These are phyloP conservation scores for Pythium apleroticum DNA, from an alignment of 352 stramenopile species.

Conservation along the genomic window DNA sequence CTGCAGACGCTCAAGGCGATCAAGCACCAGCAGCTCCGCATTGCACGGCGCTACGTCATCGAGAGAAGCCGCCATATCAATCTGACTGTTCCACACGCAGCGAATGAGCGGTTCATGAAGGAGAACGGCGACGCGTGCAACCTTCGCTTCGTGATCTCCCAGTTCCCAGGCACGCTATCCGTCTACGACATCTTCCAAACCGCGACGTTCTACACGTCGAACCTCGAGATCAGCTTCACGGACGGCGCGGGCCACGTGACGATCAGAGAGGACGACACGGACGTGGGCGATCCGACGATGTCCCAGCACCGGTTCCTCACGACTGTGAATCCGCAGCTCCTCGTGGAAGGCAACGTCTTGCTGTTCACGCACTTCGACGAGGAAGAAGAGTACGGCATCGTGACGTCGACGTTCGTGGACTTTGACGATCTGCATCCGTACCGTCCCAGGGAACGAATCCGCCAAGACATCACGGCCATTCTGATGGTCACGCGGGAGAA, in stretches of 20 bases:
- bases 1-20: constrained; percentile 32
- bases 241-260: constrained; percentile 21
- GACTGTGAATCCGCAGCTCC: constrained; percentile 24
- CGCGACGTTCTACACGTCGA: constrained; percentile 19
- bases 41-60: constrained; percentile 41
- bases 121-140: constrained; percentile 42
- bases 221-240: constrained; percentile 27
- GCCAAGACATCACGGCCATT: constrained; percentile 41
- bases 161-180: constrained; percentile 8
- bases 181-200: constrained; percentile 19
- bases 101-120: constrained; percentile 46
- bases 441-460: constrained; percentile 23
- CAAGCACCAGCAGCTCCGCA: constrained; percentile 38
- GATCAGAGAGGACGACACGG: constrained; percentile 22
- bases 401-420: constrained; percentile 37
- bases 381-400: constrained; percentile 28
- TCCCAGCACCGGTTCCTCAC: constrained; percentile 17
- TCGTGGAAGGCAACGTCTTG: constrained; percentile 29
- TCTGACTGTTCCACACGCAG: constrained; percentile 31
- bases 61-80: constrained; percentile 48
- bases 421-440: constrained; percentile 42
- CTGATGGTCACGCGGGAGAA: constrained; percentile 26
- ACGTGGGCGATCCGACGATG: constrained; percentile 10
- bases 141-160: constrained; percentile 33
- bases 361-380: constrained; percentile 24